Percentiles rank a stretch among this genome's conserved stretches.
Conservation (phyloP, 345 rosid genomes). For the Crucihimalaya himalaica region DNA sequence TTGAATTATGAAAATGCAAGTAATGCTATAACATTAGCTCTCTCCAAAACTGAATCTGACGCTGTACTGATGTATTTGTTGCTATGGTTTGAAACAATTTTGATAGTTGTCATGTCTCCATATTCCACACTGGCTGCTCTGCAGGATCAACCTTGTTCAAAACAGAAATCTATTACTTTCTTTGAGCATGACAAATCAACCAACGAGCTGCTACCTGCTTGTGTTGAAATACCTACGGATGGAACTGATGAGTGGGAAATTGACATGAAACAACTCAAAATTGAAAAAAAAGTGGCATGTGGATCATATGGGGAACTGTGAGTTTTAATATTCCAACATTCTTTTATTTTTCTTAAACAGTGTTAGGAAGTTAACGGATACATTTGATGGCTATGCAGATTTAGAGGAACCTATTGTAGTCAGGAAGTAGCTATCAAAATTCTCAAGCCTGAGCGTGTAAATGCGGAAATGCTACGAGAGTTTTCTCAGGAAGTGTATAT, state of each 20-base stretch:
- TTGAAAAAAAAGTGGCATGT: constrained; percentile 78
- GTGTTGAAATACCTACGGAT: constrained; percentile 85
- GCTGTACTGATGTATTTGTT: constrained; percentile 22
- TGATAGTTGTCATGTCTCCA: constrained; percentile 31
- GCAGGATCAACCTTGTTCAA: constrained; percentile 62
- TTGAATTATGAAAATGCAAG: constrained; percentile 25
- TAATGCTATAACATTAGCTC: constrained; percentile 19
- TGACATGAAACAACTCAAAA: constrained; percentile 69
- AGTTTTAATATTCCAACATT: constrained; percentile 36
- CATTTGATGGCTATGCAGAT: constrained; percentile 50
- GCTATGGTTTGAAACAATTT: constrained; percentile 32
- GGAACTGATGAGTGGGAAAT: constrained; percentile 98
- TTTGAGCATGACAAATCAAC: constrained; percentile 47
- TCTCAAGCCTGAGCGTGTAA: constrained; percentile 82
- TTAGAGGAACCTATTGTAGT: constrained; percentile 82
- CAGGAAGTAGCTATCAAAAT: constrained; percentile 96
- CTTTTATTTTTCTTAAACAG: not conserved
- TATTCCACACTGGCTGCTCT: constrained; percentile 44
- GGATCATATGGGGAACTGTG: constrained; percentile 92
- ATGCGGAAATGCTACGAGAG: constrained; percentile 73
- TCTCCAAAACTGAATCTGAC: constrained; percentile 5
- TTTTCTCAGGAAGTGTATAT: constrained; percentile 96
- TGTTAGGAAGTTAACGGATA: not conserved
- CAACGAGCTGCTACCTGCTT: constrained; percentile 51
- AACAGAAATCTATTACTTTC: constrained; percentile 48